These are phyloP conservation scores for Geotrichum macrosporum DNA, from an alignment of 1,139 yeast species.

Conservation along the genomic window DNA sequence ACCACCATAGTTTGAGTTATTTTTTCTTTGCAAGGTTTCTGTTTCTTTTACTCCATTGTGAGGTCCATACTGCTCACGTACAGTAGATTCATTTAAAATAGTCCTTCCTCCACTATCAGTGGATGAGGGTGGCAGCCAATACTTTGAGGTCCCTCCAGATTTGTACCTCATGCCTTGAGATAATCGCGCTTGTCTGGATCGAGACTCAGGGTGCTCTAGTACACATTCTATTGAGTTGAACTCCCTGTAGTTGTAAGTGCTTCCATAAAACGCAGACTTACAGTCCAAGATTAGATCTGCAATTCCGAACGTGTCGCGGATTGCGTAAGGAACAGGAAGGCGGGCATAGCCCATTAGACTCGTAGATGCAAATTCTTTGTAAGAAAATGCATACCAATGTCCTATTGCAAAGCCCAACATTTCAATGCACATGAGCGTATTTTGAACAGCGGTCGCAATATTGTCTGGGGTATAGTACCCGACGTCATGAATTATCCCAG, in stretches of 20 bases:
- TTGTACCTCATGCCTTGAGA: slow-evolving; percentile 81
- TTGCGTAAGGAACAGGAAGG: slow-evolving; percentile 54
- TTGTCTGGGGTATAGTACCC: slow-evolving; percentile 35
- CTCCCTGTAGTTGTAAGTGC: slow-evolving; percentile 70
- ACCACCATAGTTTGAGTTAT: too few relatives aligned
- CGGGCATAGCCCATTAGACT: slow-evolving; percentile 65
- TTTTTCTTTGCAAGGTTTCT: too few relatives aligned
- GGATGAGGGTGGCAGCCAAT: slow-evolving; percentile 71
- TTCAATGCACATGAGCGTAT: slow-evolving; percentile 76
- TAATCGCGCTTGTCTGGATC: slow-evolving; percentile 65
- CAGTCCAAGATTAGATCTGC: slow-evolving; percentile 77
- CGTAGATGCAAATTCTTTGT: slow-evolving; percentile 61
- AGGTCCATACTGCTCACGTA: slow-evolving; percentile 7
- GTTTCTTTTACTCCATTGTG: too few relatives aligned
- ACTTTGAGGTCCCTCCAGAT: slow-evolving; percentile 71
- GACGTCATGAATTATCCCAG: slow-evolving; percentile 47
- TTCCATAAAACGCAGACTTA: slow-evolving; percentile 68
- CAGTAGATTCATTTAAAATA: not conserved
- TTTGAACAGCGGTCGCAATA: slow-evolving; percentile 58
- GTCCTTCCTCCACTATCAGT: slow-evolving; percentile 12
- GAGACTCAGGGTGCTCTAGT: slow-evolving; percentile 63
- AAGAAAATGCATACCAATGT: slow-evolving; percentile 83
- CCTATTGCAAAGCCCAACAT: slow-evolving; percentile 81
- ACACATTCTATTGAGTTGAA: slow-evolving; percentile 77
- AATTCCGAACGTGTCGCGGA: slow-evolving; percentile 71